Conservation (phyloP, 306 rosid genomes). For the Pterocarpus santalinus region DNA sequence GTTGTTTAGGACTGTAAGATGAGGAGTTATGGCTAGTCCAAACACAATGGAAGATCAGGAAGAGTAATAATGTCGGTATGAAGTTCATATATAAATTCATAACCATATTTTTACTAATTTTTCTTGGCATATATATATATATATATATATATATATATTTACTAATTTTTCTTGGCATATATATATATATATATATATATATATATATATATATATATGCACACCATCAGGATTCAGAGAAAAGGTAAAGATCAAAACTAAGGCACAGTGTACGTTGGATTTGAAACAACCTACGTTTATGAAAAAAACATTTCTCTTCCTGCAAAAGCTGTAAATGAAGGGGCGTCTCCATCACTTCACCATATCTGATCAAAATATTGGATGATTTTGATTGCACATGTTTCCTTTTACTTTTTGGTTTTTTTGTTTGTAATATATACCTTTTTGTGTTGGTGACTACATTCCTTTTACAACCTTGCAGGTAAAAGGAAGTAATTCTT, state of each 20-base stretch:
- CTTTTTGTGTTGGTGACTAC: neutral
- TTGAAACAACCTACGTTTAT: constrained; percentile 13
- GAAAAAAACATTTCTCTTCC: neutral
- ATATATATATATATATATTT: too few relatives aligned
- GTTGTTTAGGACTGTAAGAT: neutral
- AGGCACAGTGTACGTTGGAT: neutral
- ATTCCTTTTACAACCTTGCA: neutral
- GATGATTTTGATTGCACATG: neutral
- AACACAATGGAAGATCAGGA: neutral
- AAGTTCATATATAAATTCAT: neutral
- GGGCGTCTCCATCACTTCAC: constrained; percentile 28
- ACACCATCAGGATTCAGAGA: neutral
- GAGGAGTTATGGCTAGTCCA: neutral
- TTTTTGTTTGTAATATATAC: neutral
- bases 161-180: neutral
- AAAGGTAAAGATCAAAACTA: neutral
- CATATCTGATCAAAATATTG: neutral
- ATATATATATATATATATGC: too few relatives aligned
- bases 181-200: neutral
- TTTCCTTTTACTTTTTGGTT: neutral
- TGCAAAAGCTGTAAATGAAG: constrained; percentile 35
- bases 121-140: neutral
- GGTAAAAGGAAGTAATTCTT: neutral
- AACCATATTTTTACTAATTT: neutral
- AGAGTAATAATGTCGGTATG: neutral